phyloP scores from a whole-genome alignment of 176 grass and related monocot genomes.

The Zea luxurians region DNA sequence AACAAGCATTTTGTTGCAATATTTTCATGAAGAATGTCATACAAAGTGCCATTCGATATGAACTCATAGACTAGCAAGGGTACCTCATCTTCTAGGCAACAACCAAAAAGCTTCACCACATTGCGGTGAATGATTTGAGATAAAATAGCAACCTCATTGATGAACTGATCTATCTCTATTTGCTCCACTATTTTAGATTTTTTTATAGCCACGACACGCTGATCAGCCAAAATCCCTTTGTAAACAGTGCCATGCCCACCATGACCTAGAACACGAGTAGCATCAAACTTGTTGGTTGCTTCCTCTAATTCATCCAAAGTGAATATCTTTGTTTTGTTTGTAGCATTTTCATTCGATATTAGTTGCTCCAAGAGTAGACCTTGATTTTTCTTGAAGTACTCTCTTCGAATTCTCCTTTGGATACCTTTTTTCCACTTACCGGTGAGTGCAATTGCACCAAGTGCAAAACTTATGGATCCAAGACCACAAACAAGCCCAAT shows the following conservation, averaged over 20 bases:
- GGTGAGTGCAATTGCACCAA: neutral
- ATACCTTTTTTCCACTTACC: neutral
- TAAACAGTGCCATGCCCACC: neutral
- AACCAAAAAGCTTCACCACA: conserved; percentile 3
- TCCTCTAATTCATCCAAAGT: conserved; percentile 2
- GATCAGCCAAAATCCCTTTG: neutral
- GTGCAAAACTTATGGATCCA: neutral
- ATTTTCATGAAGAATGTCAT: neutral
- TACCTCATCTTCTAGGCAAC: neutral
- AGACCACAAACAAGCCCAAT: neutral
- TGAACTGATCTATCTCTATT: neutral
- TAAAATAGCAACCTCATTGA: neutral
- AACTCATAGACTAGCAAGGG: neutral
- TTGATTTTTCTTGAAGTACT: neutral
- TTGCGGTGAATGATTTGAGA: neutral
- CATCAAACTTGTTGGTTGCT: neutral
- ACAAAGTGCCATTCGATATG: neutral
- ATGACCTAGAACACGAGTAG: neutral
- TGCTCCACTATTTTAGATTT: neutral
- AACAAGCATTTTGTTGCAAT: neutral
- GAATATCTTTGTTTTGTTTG: conserved; percentile 10
- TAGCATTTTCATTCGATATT: neutral
- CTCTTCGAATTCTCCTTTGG: neutral
- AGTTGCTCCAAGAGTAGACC: neutral
- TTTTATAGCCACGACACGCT: neutral